These are phyloP conservation scores for Batkoa obscura DNA, from an alignment of 371 early-diverging fungal species.

Conservation along the genomic window DNA sequence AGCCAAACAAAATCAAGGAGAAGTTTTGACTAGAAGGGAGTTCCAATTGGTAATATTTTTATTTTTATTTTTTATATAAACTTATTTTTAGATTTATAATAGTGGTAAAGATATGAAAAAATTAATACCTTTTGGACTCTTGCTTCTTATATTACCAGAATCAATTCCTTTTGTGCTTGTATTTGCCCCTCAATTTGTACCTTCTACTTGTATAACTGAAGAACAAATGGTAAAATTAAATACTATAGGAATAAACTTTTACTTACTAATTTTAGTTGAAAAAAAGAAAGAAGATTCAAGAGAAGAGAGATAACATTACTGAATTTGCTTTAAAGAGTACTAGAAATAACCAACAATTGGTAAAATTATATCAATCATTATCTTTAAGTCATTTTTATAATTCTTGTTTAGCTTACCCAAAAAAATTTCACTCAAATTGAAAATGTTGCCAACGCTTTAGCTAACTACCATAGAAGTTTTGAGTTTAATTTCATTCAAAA, in stretches of 20 bases:
- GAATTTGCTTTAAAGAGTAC: constrained; percentile 18
- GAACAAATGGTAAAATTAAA: constrained; percentile 24
- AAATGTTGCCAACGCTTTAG: too few relatives aligned
- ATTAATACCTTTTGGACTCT: constrained; percentile 33
- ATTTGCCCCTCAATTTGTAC: constrained; percentile 34
- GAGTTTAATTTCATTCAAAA: too few relatives aligned
- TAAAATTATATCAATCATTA: not conserved
- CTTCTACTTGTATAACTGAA: constrained; percentile 34
- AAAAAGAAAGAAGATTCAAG: constrained; percentile 30
- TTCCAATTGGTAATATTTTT: constrained; percentile 20
- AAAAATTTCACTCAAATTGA: too few relatives aligned
- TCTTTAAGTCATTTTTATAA: too few relatives aligned
- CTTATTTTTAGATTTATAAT: constrained; percentile 18
- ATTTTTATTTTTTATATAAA: not conserved
- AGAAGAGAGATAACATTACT: constrained; percentile 27
- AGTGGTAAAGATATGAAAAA: constrained; percentile 30
- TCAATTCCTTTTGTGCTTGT: constrained; percentile 39
- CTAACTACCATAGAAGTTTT: too few relatives aligned
- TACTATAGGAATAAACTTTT: not conserved
- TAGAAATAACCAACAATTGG: constrained; percentile 5
- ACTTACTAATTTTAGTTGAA: constrained; percentile 14
- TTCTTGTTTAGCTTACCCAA: too few relatives aligned
- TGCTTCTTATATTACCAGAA: constrained; percentile 33
- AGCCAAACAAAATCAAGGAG: constrained; percentile 16
- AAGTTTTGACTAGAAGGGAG: constrained; percentile 23